These are phyloP conservation scores for Limnanthes douglasii DNA, from an alignment of 345 rosid genomes.

Conservation along the genomic window DNA sequence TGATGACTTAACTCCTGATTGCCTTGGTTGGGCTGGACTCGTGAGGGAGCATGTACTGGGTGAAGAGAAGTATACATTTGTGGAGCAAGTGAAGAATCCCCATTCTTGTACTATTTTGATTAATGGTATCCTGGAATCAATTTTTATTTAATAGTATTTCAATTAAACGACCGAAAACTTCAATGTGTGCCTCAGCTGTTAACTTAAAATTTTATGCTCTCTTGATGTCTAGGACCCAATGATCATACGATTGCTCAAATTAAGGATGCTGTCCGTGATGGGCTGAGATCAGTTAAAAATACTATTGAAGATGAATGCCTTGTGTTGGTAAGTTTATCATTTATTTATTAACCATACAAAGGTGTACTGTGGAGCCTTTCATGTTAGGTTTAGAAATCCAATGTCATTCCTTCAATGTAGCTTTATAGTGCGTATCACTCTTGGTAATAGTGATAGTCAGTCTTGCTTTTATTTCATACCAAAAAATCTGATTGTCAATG, in stretches of 20 bases:
- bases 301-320: constrained; percentile 89
- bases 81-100: constrained; percentile 90
- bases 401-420: too few species aligned
- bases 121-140: constrained; percentile 37
- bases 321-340: constrained; percentile 44
- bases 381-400: too few species aligned
- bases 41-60: constrained; percentile 92
- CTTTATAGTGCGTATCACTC: too few species aligned
- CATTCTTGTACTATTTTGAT: constrained; percentile 84
- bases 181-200: too few species aligned
- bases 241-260: constrained; percentile 98
- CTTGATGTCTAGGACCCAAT: constrained; percentile 64
- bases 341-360: too few species aligned
- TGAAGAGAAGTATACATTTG: constrained; percentile 93
- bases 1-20: constrained; percentile 71
- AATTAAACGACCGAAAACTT: too few species aligned
- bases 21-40: constrained; percentile 98
- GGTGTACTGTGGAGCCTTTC: too few species aligned
- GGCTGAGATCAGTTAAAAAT: constrained; percentile 89
- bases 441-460: too few species aligned
- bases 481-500: constrained; percentile 1
- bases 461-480: too few species aligned
- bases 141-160: background rate
- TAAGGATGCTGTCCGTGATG: constrained; percentile 96
- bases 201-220: too few species aligned